A percentile compares a stretch with the other conserved stretches of the same genome.
phyloP scores from a whole-genome alignment of 768 basidiomycete species.

The Mycena rebaudengoi region DNA sequence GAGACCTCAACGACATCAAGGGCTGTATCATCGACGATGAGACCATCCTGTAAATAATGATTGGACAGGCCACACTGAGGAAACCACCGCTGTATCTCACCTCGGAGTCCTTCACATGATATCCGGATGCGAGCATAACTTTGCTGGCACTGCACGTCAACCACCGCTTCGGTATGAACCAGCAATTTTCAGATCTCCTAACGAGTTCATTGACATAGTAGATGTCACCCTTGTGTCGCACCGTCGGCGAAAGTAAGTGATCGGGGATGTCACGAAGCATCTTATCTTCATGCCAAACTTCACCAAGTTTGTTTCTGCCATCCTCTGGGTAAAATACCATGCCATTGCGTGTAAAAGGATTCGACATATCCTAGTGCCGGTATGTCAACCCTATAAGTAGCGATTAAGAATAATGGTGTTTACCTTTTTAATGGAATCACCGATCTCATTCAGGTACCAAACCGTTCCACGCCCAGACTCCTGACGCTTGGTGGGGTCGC shows the following conservation, averaged over 20 bases:
- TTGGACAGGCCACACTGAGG: neutral
- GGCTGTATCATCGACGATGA: neutral
- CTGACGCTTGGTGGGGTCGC: neutral
- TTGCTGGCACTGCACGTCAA: neutral
- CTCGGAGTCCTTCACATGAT: neutral
- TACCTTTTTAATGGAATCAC: neutral
- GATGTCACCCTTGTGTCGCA: neutral
- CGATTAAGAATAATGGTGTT: neutral
- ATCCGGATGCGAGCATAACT: neutral
- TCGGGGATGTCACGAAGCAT: neutral
- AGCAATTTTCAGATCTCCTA: neutral
- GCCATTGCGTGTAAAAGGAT: neutral
- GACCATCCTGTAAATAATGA: neutral
- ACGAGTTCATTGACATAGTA: slow-evolving; percentile 4
- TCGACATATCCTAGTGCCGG: neutral
- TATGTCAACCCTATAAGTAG: neutral
- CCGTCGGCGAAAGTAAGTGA: neutral
- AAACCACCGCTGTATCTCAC: neutral
- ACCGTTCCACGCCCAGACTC: neutral
- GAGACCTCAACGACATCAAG: neutral
- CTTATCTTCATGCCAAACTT: neutral
- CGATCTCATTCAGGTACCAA: neutral
- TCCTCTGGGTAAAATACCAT: neutral
- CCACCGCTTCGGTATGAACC: slow-evolving; percentile 18
- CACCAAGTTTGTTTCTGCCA: neutral